Conservation (phyloP, 768 basidiomycete species). For the Kockovaella imperatae region DNA sequence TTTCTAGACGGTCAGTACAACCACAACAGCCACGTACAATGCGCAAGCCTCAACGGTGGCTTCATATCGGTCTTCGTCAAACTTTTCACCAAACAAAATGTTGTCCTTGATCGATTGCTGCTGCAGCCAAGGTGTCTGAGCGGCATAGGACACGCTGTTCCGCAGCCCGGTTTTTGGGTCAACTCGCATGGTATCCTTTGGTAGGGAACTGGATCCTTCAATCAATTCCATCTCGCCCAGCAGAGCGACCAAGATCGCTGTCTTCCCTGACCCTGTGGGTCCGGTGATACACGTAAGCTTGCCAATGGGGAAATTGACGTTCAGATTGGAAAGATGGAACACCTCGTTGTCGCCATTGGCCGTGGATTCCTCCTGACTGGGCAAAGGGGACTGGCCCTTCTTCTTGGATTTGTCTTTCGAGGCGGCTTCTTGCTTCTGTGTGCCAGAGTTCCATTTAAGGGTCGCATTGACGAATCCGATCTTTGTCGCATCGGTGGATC, state of each 20-base stretch:
- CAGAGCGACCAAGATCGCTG: constrained; percentile 57
- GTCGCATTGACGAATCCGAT: constrained; percentile 57
- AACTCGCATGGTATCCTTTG: constrained; percentile 54
- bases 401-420: constrained; percentile 10
- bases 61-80: constrained; percentile 42
- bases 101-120: constrained; percentile 45
- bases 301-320: constrained; percentile 64
- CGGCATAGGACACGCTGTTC: constrained; percentile 59
- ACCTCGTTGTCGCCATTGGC: constrained; percentile 4
- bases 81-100: constrained; percentile 38
- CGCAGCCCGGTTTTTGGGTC: constrained; percentile 41
- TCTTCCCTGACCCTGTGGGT: constrained; percentile 77
- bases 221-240: constrained; percentile 45
- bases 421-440: constrained; percentile 49
- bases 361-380: constrained; percentile 1
- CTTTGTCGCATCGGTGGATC: constrained; percentile 34
- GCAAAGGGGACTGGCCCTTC: not conserved
- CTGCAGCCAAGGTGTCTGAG: constrained; percentile 54
- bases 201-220: constrained; percentile 55
- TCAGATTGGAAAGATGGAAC: constrained; percentile 53
- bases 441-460: constrained; percentile 54
- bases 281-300: constrained; percentile 61
- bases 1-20: constrained; percentile 7
- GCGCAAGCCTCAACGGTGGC: constrained; percentile 38
- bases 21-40: constrained; percentile 11